Percentiles rank a stretch among this genome's conserved stretches.
Conservation (phyloP, 768 basidiomycete species). For the Boletus vinaceobasis region DNA sequence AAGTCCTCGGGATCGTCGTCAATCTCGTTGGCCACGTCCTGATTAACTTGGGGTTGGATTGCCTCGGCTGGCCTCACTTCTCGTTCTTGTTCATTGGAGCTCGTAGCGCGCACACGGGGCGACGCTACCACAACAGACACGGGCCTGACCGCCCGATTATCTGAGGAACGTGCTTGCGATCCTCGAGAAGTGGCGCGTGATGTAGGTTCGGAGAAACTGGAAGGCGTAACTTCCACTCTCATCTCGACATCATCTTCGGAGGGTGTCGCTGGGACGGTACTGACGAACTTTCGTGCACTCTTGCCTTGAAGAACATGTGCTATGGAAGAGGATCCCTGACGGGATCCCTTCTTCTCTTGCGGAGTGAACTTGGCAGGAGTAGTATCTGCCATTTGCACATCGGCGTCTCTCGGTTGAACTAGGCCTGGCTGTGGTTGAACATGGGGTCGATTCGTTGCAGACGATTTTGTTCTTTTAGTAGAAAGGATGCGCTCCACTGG, state of each 20-base stretch:
- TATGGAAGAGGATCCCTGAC: background rate
- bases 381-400: slow-evolving; percentile 6
- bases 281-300: background rate
- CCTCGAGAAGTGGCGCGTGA: background rate
- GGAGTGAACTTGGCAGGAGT: background rate
- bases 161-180: background rate
- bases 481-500: background rate
- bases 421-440: background rate
- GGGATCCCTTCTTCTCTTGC: background rate
- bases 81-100: background rate
- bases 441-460: background rate
- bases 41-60: background rate
- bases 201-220: background rate
- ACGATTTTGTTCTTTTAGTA: background rate
- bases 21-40: background rate
- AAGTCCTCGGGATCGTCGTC: slow-evolving; percentile 26
- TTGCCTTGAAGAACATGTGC: background rate
- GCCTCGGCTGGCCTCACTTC: background rate
- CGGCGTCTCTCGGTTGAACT: background rate
- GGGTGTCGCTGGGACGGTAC: background rate
- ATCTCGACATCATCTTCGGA: slow-evolving; percentile 15
- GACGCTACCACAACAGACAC: background rate
- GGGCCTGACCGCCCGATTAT: background rate
- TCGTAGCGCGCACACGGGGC: background rate
- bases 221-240: slow-evolving; percentile 3